phyloP scores from a whole-genome alignment of 768 basidiomycete genomes.

The Kondoa subrosea region DNA sequence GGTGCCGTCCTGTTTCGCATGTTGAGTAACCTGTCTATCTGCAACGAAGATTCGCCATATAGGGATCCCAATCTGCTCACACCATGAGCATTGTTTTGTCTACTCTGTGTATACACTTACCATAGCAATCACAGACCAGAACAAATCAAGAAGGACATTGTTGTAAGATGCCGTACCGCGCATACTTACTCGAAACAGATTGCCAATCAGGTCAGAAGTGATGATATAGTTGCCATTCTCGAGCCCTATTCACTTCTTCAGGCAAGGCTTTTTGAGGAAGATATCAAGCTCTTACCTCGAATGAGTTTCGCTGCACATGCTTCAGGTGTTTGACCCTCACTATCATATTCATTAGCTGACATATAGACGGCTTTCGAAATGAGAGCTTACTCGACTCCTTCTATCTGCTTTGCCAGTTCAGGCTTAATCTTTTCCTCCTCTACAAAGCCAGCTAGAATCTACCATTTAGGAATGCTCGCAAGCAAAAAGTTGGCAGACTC shows the following conservation, averaged over 20 bases:
- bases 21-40: conserved; percentile 4
- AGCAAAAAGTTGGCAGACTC: not conserved
- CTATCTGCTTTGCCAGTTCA: conserved; percentile 53
- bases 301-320: conserved; percentile 46
- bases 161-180: conserved; percentile 48
- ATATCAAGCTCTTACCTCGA: conserved; percentile 40
- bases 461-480: not conserved
- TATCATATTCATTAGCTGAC: not conserved
- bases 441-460: conserved; percentile 43
- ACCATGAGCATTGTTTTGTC: no score
- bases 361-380: not conserved
- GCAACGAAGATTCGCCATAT: conserved; percentile 26
- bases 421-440: conserved; percentile 66
- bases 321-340: conserved; percentile 45
- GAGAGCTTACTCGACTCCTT: conserved; percentile 45
- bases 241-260: conserved; percentile 40
- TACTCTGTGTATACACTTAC: not conserved
- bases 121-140: conserved; percentile 16
- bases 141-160: conserved; percentile 44
- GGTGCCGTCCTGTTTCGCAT: no score
- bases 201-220: conserved; percentile 50
- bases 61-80: conserved; percentile 21
- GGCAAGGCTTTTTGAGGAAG: conserved; percentile 1
- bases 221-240: conserved; percentile 56
- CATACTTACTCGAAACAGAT: conserved; percentile 51